A percentile compares a stretch with the other conserved stretches of the same genome.
Evolutionary conservation across 169 alveolate genomes (phyloP).

Genomic region (Plasmodium fragile): DNA sequence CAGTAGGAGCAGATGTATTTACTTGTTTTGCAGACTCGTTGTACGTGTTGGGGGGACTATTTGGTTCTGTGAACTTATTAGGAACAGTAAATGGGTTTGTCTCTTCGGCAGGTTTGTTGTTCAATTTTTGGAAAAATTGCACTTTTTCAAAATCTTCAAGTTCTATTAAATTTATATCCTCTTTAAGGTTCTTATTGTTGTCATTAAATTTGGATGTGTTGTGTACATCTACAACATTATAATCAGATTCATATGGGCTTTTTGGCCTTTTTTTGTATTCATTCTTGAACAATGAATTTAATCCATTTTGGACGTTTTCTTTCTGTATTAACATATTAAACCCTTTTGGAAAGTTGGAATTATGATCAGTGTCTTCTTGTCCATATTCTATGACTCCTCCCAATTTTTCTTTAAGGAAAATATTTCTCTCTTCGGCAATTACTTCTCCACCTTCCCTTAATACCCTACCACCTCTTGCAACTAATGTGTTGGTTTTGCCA

Average conservation of each 20-base stretch:
- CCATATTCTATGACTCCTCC: background rate
- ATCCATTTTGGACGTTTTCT: conserved; percentile 4
- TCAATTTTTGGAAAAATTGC: background rate
- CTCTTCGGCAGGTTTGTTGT: background rate
- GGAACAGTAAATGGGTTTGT: background rate
- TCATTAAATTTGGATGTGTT: background rate
- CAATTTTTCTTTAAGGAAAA: conserved; percentile 2
- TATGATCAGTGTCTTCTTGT: background rate
- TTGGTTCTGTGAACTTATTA: background rate
- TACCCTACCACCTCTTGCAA: background rate
- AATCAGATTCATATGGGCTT: background rate
- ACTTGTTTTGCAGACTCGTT: background rate
- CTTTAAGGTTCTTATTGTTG: background rate
- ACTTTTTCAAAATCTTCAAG: background rate
- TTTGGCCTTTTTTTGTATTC: background rate
- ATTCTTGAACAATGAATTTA: background rate
- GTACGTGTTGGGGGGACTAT: background rate
- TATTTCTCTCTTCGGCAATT: background rate
- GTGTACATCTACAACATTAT: background rate
- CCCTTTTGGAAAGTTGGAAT: background rate
- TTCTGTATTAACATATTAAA: background rate
- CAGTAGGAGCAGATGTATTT: background rate
- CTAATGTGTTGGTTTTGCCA: background rate
- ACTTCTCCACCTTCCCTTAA: background rate
- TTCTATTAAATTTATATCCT: background rate